A percentile compares a stretch with the other conserved stretches of the same genome.
Evolutionary conservation across 345 rosid genomes (phyloP).

Genomic region (Eucalyptus globulus): DNA sequence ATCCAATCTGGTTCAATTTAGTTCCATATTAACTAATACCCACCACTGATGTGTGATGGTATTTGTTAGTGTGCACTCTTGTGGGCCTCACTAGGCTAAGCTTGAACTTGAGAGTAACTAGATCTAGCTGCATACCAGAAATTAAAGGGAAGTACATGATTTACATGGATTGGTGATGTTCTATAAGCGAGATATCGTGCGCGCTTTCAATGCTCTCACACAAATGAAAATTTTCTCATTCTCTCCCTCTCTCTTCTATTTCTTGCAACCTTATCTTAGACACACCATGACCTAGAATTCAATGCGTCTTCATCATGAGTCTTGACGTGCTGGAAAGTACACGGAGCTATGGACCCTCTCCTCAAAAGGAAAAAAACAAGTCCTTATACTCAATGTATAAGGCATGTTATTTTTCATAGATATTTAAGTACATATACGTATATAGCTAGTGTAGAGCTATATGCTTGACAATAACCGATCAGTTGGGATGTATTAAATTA

Average conservation of each 20-base stretch:
- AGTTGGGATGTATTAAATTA: not conserved
- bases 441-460: not conserved
- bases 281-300: not conserved
- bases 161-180: not conserved
- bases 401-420: not conserved
- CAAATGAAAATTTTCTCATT: not conserved
- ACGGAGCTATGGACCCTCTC: not conserved
- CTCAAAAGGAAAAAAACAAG: not conserved
- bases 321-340: not conserved
- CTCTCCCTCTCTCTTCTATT: not conserved
- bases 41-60: not conserved
- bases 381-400: not conserved
- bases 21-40: accelerated
- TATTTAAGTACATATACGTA: not conserved
- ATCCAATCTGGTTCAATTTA: accelerated
- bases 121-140: not conserved
- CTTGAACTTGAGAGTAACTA: not conserved
- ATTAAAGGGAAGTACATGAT: not conserved
- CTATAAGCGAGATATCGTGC: not conserved
- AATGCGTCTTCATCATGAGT: not conserved
- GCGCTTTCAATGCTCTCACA: not conserved
- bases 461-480: not conserved
- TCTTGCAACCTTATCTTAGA: not conserved
- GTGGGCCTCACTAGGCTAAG: not conserved
- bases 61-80: not conserved